phyloP scores from a whole-genome alignment of 306 rosid genomes.

The Chamaecrista fasciculata region DNA sequence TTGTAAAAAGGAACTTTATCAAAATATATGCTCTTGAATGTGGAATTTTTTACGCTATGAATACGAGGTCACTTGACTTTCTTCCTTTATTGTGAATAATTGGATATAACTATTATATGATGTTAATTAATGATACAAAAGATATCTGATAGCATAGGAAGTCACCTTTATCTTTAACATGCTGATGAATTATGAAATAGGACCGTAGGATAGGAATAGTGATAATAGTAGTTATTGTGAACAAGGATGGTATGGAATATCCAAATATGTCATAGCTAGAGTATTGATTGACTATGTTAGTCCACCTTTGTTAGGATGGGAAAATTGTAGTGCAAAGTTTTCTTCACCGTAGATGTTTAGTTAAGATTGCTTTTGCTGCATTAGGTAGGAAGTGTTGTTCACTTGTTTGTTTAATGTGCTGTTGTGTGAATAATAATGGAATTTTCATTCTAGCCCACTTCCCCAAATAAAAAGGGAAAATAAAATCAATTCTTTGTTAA shows the following conservation, averaged over 20 bases:
- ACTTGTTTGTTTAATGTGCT: constrained; percentile 9
- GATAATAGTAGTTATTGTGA: not conserved
- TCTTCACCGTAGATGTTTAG: not conserved
- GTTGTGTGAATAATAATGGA: constrained; percentile 17
- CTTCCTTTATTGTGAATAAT: not conserved
- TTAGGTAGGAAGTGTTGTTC: constrained; percentile 3
- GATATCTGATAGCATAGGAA: not conserved
- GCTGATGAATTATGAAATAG: constrained; percentile 9
- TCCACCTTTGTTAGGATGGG: not conserved
- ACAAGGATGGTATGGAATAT: not conserved
- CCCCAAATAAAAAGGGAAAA: constrained; percentile 8
- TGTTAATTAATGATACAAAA: constrained; percentile 7
- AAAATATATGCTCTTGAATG: constrained; percentile 3
- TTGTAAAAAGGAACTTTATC: not conserved
- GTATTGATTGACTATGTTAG: not conserved
- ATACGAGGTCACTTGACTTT: not conserved
- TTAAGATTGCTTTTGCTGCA: not conserved
- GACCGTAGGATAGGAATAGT: not conserved
- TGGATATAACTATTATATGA: not conserved
- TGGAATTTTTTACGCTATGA: not conserved
- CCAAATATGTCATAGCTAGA: not conserved
- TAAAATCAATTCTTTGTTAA: not conserved
- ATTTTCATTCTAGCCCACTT: constrained; percentile 20
- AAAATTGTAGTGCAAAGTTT: not conserved
- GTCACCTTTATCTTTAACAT: not conserved